phyloP scores from a whole-genome alignment of 805 yeast species.

The Isabelozyma gotoi region DNA sequence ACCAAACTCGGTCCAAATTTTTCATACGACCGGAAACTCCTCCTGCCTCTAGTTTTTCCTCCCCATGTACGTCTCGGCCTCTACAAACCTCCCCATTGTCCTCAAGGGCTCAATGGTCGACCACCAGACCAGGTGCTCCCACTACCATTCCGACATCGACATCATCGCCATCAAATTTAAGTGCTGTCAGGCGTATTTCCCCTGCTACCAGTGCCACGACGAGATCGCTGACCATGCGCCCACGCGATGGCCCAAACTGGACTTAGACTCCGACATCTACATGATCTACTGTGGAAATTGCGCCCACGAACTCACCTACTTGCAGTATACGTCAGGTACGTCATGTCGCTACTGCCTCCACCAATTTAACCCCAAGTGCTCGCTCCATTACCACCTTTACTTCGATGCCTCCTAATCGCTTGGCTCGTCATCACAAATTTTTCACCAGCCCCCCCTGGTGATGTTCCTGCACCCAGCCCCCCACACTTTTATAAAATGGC shows the following conservation, averaged over 20 bases:
- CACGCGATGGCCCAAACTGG: constrained; percentile 11
- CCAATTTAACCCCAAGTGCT: constrained; percentile 37
- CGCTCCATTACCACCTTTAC: constrained; percentile 35
- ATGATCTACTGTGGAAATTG: constrained; percentile 42
- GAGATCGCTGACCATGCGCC: constrained; percentile 12
- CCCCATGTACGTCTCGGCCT: not conserved
- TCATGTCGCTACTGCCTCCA: constrained; percentile 26
- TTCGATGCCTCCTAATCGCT: constrained; percentile 16
- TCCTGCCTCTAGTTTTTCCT: not conserved
- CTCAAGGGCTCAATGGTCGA: constrained; percentile 21
- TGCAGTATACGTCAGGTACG: constrained; percentile 18
- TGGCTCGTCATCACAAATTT: not conserved
- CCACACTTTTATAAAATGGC: not conserved
- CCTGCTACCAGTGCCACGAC: constrained; percentile 41
- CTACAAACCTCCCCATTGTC: not conserved
- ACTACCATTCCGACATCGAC: constrained; percentile 34
- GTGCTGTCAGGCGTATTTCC: constrained; percentile 37
- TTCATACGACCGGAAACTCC: too few species aligned
- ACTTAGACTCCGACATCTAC: constrained; percentile 5
- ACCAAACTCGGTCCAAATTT: too few species aligned
- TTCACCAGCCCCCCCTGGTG: not conserved
- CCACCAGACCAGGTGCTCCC: constrained; percentile 34
- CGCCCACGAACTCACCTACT: constrained; percentile 23
- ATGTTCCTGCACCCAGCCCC: not conserved
- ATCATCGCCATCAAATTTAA: constrained; percentile 39